Base-by-base conservation (phyloP, 176 grass and related monocot genomes). In the Typha latifolia region DNA sequence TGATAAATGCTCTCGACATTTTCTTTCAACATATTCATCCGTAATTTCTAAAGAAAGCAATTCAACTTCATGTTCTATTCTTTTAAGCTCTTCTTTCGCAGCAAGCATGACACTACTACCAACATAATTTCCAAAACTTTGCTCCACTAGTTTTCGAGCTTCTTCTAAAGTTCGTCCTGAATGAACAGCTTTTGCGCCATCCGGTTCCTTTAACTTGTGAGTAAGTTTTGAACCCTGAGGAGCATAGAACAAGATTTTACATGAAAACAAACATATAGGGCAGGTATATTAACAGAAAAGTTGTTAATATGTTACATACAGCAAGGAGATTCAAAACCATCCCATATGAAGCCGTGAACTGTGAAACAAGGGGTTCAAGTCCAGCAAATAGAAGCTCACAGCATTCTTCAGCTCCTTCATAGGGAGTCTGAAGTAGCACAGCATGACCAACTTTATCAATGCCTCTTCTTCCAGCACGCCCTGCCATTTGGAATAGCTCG, bases 261-360 rank as follows among this genome's bases (percentile, higher is more conserved):
- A 21, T 22, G 20, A 59, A 43, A 48, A 22, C 48, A 66, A 59
- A 67, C 3, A 32, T 21, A 63, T 5, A 47, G 67, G 14, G 72
- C 12, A 32, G 21, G 22, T 22, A 51, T 49, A 63, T n/a, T 63
- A 3, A 43, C 37, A 43, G 67, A 34, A 27, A 24, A 51, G 68
- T 47, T 8, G 14, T 2, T 47, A 12, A 69, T 77, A 55, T 14
- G 56, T 47, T 79, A 71, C 88, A 76, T 82, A 97, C 88, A 32
- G 93, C 88, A 68, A 97, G 85, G 29, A 97, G 88, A 81, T 97
- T 97, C 83, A 97, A 86, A 86, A 97, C 93, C 93, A 97, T 92
- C 62, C 93, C 93, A 73, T 97, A 97, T 62, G 93, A 97, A 62
- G 93, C 88, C 1, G 85, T 97, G 80, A 97, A 97, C 74, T 97